Conservation (phyloP, 2,329 filamentous ascomycete species). For the Colletotrichum somersetense region DNA sequence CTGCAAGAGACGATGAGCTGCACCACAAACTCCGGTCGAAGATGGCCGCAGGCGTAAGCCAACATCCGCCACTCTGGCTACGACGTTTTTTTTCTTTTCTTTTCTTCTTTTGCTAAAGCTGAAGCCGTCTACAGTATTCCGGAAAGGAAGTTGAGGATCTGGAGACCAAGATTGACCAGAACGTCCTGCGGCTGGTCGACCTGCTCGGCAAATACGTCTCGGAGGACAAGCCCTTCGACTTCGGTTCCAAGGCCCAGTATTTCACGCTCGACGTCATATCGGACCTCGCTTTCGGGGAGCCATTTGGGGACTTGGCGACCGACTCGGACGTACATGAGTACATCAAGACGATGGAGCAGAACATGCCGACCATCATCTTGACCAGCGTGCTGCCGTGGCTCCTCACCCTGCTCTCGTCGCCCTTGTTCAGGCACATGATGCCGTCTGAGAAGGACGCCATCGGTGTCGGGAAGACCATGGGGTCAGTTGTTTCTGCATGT, state of each 20-base stretch:
- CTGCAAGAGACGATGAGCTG: slow-evolving; percentile 59
- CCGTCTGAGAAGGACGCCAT: slow-evolving; percentile 55
- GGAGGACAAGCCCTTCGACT: slow-evolving; percentile 59
- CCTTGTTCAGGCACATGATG: slow-evolving; percentile 55
- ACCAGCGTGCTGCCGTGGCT: slow-evolving; percentile 58
- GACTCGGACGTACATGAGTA: slow-evolving; percentile 63
- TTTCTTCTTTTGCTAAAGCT: background rate
- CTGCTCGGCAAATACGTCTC: slow-evolving; percentile 59
- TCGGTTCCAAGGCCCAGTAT: slow-evolving; percentile 62
- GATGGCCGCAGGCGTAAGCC: slow-evolving; percentile 62
- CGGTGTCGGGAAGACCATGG: slow-evolving; percentile 57
- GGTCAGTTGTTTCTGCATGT: slow-evolving; percentile 55
- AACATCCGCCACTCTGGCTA: background rate
- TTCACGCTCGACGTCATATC: slow-evolving; percentile 68
- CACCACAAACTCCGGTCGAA: slow-evolving; percentile 59
- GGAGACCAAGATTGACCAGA: slow-evolving; percentile 62
- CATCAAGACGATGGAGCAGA: slow-evolving; percentile 57
- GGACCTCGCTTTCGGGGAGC: slow-evolving; percentile 61
- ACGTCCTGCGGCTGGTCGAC: slow-evolving; percentile 58
- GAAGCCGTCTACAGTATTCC: slow-evolving; percentile 52
- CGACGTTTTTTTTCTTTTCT: too few relatives aligned
- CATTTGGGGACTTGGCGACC: slow-evolving; percentile 60
- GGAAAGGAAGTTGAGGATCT: slow-evolving; percentile 65
- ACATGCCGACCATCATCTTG: slow-evolving; percentile 59
- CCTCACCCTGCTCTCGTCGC: slow-evolving; percentile 55